phyloP scores from a whole-genome alignment of 2,329 filamentous ascomycete genomes.

The Clarireedia sp. region DNA sequence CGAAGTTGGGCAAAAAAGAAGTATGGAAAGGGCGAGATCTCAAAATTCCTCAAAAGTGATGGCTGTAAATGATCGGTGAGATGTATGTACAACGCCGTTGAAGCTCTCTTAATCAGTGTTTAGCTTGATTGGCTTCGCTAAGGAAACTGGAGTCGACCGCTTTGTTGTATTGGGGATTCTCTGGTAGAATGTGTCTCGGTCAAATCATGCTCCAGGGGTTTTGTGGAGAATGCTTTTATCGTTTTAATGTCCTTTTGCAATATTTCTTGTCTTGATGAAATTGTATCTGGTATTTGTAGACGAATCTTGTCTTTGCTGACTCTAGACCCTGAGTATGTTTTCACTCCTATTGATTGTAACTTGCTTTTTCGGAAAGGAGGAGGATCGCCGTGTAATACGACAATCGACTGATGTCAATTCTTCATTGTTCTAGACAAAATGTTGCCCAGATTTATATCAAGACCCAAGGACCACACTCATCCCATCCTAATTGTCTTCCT shows the following conservation, averaged over 20 bases:
- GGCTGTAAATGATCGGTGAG: constrained; percentile 19
- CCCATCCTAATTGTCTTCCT: constrained; percentile 4
- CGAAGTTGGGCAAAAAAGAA: not conserved
- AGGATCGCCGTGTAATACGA: too few relatives aligned
- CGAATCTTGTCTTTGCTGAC: not conserved
- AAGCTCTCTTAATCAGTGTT: constrained; percentile 3
- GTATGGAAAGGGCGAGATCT: not conserved
- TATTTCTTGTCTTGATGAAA: too few relatives aligned
- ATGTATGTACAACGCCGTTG: constrained; percentile 7
- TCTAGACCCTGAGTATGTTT: too few relatives aligned
- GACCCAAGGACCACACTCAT: constrained; percentile 1
- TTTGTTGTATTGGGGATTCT: constrained; percentile 22
- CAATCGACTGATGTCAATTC: not conserved
- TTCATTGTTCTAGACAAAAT: constrained; percentile 3
- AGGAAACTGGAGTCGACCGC: constrained; percentile 16
- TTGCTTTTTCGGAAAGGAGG: too few relatives aligned
- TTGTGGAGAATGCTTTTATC: constrained; percentile 3
- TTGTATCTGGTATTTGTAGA: not conserved
- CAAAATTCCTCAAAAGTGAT: constrained; percentile 6
- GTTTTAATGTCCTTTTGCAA: too few relatives aligned
- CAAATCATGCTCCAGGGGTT: constrained; percentile 10
- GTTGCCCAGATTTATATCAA: not conserved
- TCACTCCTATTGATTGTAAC: not conserved
- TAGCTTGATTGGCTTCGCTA: constrained; percentile 26
- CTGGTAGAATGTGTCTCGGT: constrained; percentile 14